These are phyloP conservation scores for Scalesia atractyloides DNA, from an alignment of 129 eudicot species.

Conservation along the genomic window DNA sequence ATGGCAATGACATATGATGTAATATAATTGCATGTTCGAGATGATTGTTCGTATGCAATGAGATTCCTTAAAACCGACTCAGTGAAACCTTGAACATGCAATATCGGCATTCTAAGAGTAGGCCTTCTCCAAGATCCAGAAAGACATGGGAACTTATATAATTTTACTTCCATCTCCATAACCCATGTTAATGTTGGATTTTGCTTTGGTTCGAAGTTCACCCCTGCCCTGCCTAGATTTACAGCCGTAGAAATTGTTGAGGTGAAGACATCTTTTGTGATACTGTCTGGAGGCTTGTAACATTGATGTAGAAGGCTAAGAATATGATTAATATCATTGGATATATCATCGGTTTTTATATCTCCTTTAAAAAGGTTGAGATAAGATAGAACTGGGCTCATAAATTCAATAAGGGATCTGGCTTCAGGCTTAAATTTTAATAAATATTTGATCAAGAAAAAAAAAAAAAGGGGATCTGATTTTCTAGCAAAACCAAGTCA, in stretches of 20 bases:
- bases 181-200: slow-evolving; percentile 1
- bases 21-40: background rate
- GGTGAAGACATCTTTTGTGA: too few relatives aligned
- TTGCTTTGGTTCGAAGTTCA: background rate
- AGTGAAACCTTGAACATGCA: background rate
- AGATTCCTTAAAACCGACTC: slow-evolving; percentile 25
- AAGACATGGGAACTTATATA: too few relatives aligned
- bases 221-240: background rate
- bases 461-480: background rate
- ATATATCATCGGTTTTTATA: background rate
- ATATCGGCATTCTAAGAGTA: background rate
- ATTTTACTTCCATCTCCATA: background rate
- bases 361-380: background rate
- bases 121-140: too few relatives aligned
- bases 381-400: background rate
- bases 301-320: background rate
- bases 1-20: slow-evolving; percentile 25
- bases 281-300: too few relatives aligned
- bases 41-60: slow-evolving; percentile 20
- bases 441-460: background rate
- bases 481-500: slow-evolving; percentile 4
- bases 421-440: background rate
- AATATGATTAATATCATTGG: background rate
- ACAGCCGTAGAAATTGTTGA: too few relatives aligned
- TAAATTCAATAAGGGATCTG: background rate